A percentile compares a stretch with the other conserved stretches of the same genome.
These are phyloP conservation scores for Zychaea mexicana DNA, from an alignment of 371 early-diverging fungal genomes.

Conservation along the genomic window DNA sequence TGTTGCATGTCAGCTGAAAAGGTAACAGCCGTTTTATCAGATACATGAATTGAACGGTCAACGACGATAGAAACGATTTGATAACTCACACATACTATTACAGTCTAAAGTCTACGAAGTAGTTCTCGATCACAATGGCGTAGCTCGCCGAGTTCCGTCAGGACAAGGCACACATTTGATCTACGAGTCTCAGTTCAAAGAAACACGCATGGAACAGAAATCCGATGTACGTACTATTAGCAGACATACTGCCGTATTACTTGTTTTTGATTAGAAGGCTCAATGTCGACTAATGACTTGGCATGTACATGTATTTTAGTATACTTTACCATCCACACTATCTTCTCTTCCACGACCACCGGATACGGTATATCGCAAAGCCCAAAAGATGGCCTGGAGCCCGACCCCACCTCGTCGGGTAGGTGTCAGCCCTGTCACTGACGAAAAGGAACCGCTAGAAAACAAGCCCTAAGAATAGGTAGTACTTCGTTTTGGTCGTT, in stretches of 20 bases:
- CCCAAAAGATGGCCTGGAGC: conserved; percentile 9
- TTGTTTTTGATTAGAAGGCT: neutral
- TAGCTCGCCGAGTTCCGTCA: conserved; percentile 45
- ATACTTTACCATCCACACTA: conserved; percentile 6
- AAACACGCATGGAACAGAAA: conserved; percentile 24
- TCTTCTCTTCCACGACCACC: conserved; percentile 9
- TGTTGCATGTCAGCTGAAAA: conserved; percentile 2
- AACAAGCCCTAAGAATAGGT: neutral
- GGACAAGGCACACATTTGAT: conserved; percentile 53
- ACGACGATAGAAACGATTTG: no score
- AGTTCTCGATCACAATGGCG: conserved; percentile 40
- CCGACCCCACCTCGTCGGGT: conserved; percentile 7
- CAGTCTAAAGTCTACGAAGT: conserved; percentile 51
- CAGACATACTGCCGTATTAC: neutral
- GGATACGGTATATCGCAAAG: conserved; percentile 6
- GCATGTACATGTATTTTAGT: neutral
- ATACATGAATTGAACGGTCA: neutral
- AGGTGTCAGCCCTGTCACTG: conserved; percentile 6
- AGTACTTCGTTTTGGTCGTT: neutral
- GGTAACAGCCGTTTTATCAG: neutral
- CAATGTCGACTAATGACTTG: neutral
- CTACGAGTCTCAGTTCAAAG: conserved; percentile 37
- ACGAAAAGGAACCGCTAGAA: conserved; percentile 9
- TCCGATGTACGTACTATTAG: neutral
- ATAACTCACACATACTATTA: neutral